These are phyloP conservation scores for Schizophyllum amplum DNA, from an alignment of 1,284 basidiomycete genomes.

Conservation along the genomic window DNA sequence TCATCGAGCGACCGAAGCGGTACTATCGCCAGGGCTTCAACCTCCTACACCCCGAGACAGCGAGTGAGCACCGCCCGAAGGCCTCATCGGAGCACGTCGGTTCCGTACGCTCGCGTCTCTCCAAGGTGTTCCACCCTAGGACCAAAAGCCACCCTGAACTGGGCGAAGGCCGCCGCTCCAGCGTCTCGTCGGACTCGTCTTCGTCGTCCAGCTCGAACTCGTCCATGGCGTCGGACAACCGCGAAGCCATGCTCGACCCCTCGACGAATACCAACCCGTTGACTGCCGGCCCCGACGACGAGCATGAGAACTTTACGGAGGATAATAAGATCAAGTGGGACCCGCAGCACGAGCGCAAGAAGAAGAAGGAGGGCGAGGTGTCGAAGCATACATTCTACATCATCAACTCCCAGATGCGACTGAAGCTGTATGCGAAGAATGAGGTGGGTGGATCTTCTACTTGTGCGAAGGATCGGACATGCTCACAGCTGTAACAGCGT, in stretches of 20 bases:
- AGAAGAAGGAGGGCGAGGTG: conserved; percentile 43
- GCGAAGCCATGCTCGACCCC: conserved; percentile 60
- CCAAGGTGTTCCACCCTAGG: conserved; percentile 30
- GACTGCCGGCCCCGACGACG: conserved; percentile 17
- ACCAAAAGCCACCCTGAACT: conserved; percentile 9
- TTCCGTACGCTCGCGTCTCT: conserved; percentile 43
- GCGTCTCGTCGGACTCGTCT: conserved; percentile 17
- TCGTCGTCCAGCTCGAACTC: conserved; percentile 23
- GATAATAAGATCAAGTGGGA: conserved; percentile 17
- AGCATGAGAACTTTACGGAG: conserved; percentile 15
- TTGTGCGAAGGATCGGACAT: neutral
- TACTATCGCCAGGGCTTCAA: conserved; percentile 74
- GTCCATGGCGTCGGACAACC: conserved; percentile 30
- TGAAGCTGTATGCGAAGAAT: conserved; percentile 86
- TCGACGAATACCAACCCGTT: conserved; percentile 64
- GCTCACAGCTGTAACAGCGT: conserved; percentile 38
- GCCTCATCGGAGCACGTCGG: conserved; percentile 26
- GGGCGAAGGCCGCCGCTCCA: conserved; percentile 15
- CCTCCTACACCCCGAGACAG: conserved; percentile 36
- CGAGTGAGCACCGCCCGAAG: conserved; percentile 24
- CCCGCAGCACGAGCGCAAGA: conserved; percentile 29
- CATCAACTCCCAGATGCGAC: conserved; percentile 81
- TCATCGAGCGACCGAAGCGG: conserved; percentile 71
- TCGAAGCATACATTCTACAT: conserved; percentile 95
- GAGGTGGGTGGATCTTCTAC: conserved; percentile 42